These are phyloP conservation scores for Cryphonectria naterciae DNA, from an alignment of 2,329 filamentous ascomycete species.

Conservation along the genomic window DNA sequence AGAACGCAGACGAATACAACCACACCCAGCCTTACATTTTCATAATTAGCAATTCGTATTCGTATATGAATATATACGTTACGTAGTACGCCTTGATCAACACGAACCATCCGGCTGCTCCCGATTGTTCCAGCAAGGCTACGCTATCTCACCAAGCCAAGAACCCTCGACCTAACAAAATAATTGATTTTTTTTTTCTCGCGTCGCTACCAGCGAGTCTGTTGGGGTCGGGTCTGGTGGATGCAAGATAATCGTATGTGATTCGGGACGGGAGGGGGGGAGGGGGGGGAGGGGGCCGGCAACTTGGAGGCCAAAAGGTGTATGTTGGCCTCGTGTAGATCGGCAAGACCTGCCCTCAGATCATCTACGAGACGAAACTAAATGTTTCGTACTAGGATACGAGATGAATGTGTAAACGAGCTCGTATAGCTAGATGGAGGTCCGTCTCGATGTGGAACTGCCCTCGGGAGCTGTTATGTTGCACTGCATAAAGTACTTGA, in stretches of 20 bases:
- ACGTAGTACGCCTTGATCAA: background rate
- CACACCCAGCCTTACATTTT: no score
- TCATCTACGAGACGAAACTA: no score
- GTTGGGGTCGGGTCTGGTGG: background rate
- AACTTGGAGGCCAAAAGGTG: background rate
- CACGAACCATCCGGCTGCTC: background rate
- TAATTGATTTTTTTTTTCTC: background rate
- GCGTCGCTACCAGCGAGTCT: background rate
- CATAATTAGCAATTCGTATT: background rate
- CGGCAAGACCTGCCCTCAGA: no score
- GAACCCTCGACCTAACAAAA: background rate
- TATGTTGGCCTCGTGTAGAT: background rate
- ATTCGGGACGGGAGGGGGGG: background rate
- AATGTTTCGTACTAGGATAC: background rate
- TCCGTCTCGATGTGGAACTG: background rate
- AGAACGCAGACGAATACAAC: no score
- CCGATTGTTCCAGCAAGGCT: background rate
- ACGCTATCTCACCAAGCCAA: background rate
- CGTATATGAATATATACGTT: no score
- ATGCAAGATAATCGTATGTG: background rate
- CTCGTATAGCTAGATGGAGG: background rate
- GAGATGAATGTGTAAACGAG: background rate
- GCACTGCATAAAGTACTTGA: background rate
- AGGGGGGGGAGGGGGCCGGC: no score
- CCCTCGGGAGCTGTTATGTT: background rate